These are phyloP conservation scores for Eutrema yunnanense DNA, from an alignment of 345 rosid genomes.

Conservation along the genomic window DNA sequence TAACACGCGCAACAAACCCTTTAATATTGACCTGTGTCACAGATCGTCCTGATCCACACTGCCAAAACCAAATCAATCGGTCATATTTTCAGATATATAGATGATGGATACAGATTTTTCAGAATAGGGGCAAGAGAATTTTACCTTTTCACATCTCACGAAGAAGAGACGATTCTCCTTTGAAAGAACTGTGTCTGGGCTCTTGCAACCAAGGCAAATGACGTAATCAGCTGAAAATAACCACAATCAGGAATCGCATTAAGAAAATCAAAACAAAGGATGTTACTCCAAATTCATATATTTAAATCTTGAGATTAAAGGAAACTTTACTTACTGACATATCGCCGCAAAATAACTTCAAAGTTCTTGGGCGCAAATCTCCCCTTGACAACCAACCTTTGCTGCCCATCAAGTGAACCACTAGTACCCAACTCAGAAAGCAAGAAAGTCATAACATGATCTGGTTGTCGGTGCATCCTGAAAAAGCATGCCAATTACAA, in stretches of 20 bases:
- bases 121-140: no score
- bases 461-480: constrained; percentile 87
- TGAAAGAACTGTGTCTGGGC: constrained; percentile 49
- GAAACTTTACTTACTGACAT: constrained; percentile 53
- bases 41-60: constrained; percentile 85
- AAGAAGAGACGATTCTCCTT: constrained; percentile 61
- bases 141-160: constrained; percentile 62
- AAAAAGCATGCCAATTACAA: background rate
- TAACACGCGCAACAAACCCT: constrained; percentile 73
- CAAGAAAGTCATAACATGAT: constrained; percentile 75
- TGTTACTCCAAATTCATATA: background rate
- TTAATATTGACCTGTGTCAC: constrained; percentile 58
- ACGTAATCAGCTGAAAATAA: constrained; percentile 40
- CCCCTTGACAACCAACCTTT: constrained; percentile 75
- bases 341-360: constrained; percentile 57
- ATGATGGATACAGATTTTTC: background rate
- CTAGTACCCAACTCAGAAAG: constrained; percentile 78
- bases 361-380: constrained; percentile 74
- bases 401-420: constrained; percentile 81
- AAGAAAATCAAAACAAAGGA: background rate
- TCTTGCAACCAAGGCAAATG: constrained; percentile 46
- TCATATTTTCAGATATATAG: background rate
- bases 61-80: constrained; percentile 9
- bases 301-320: background rate
- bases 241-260: background rate